A percentile compares a stretch with the other conserved stretches of the same genome.
These are phyloP conservation scores for Lentinula edodes DNA, from an alignment of 768 basidiomycete genomes.

Conservation along the genomic window DNA sequence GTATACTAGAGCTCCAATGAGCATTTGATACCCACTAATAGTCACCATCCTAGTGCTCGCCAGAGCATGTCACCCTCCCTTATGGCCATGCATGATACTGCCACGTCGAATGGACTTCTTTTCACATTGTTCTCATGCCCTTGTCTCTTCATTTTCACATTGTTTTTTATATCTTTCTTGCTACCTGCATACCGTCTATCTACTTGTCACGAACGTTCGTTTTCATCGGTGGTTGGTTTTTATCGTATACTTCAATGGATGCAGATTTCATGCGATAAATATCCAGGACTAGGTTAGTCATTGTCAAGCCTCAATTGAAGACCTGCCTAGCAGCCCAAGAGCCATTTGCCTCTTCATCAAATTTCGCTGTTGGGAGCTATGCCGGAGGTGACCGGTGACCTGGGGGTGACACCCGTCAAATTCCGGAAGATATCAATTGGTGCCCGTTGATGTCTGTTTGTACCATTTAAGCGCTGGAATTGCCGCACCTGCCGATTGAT, in stretches of 20 bases:
- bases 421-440: too few species aligned
- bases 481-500: too few species aligned
- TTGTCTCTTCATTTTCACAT: constrained; percentile 23
- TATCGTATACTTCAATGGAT: constrained; percentile 21
- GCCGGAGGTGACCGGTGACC: too few species aligned
- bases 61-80: constrained; percentile 15
- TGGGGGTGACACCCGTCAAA: too few species aligned
- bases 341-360: too few species aligned
- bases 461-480: too few species aligned
- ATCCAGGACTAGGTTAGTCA: constrained; percentile 8
- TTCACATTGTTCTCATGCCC: constrained; percentile 2
- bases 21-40: constrained; percentile 19
- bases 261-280: constrained; percentile 12
- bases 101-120: constrained; percentile 5
- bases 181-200: constrained; percentile 17
- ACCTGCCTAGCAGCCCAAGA: too few species aligned
- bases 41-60: not conserved
- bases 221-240: constrained; percentile 17
- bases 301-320: too few species aligned
- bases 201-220: constrained; percentile 13
- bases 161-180: constrained; percentile 21
- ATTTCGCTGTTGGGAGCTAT: too few species aligned
- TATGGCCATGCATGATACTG: constrained; percentile 34
- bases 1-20: constrained; percentile 7
- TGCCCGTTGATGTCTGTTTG: too few species aligned